Evolutionary conservation across 495 filamentous ascomycete species (phyloP), one percentile per base, ranked within the genome.

Genomic region (Pseudomonodictys pantanalensis): DNA sequence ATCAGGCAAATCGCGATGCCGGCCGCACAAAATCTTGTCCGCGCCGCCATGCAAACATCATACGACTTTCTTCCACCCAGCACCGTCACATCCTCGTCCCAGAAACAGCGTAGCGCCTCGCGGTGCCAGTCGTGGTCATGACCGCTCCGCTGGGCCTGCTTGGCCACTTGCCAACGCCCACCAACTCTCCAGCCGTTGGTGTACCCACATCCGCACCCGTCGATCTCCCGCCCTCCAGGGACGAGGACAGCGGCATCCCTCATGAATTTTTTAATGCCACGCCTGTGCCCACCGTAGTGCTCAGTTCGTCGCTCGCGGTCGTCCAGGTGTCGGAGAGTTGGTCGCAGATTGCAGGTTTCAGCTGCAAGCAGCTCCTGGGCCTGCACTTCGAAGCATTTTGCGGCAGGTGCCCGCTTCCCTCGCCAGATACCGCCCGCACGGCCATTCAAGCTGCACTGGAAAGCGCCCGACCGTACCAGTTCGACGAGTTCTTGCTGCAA

Each of bases 241-340:
- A 32, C 52, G 35, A 28, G 24, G 17, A 32, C 20, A 22, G 29
- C 39, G 26, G 10, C 25, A 22, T 52, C 17, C 25, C 48, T 6
- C 3, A 8, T 20, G 56, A 59, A 23, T 18, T 62, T 17, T 58
- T 59, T 25, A 28, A 49, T 12, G 24, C 25, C n/a, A 64, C 61
- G 2, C 61, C 48, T 41, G 41, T 64, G 17, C 55, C 54, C 6
- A 58, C 61, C 23, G 20, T 64, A n/a, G 23, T 58, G 18, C 32
- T 64, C 3, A 49, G 55, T 26, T 11, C 48, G 23, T 11, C 25
- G 6, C 48, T 54, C 6, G 29, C 44, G 1, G 25, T 64, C 30
- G 12, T 48, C 42, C 54, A 58, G 29, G 61, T 64, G 9, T 64
- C 61, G 32, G 61, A 64, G 15, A 59, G 55, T 50, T 64, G 24